Percentiles rank a stretch among this genome's conserved stretches.
These are phyloP conservation scores for Solanum chiquidenum DNA, from an alignment of 257 asterid species.

Conservation along the genomic window DNA sequence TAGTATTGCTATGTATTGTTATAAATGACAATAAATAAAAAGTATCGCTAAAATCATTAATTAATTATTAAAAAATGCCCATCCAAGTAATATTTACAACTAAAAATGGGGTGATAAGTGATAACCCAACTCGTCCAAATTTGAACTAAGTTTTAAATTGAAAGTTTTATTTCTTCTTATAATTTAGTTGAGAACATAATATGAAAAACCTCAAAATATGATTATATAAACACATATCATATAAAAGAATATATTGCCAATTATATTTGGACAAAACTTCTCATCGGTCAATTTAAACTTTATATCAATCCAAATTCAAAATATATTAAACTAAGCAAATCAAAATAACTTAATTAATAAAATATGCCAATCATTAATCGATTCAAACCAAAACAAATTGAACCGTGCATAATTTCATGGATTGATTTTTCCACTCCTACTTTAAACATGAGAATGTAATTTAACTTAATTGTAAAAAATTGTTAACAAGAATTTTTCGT, in stretches of 20 bases:
- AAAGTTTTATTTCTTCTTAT: too few relatives aligned
- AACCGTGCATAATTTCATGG: too few relatives aligned
- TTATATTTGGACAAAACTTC: not conserved
- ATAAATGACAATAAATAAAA: not conserved
- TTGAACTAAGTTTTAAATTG: not conserved
- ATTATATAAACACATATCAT: not conserved
- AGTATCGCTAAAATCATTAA: too few relatives aligned
- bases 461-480: not conserved
- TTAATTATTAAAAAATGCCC: too few relatives aligned
- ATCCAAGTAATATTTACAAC: too few relatives aligned
- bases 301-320: not conserved
- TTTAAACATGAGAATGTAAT: not conserved
- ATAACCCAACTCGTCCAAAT: not conserved
- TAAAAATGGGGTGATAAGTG: not conserved
- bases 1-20: too few relatives aligned
- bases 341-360: too few relatives aligned
- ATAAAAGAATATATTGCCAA: too few relatives aligned
- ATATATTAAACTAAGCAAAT: not conserved
- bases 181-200: too few relatives aligned
- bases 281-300: too few relatives aligned
- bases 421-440: not conserved
- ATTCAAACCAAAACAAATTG: not conserved
- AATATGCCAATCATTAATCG: not conserved
- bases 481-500: not conserved
- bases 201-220: not conserved